Evolutionary conservation across 371 early-diverging fungal genomes (phyloP).

Genomic region (Phascolomyces articulosus): DNA sequence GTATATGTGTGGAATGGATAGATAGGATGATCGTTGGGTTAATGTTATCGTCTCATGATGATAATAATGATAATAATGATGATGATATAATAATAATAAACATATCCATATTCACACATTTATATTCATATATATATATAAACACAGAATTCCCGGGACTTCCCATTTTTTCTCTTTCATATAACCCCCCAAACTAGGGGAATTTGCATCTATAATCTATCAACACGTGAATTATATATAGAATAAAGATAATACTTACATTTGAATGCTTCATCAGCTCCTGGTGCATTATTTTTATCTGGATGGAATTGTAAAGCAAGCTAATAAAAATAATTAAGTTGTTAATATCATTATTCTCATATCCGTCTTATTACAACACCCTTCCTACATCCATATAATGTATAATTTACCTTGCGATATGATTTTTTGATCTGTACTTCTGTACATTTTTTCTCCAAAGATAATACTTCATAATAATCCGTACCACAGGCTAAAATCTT

Average conservation of each 20-base stretch:
- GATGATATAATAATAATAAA: not conserved
- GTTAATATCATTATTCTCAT: too few relatives aligned
- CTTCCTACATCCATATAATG: too few relatives aligned
- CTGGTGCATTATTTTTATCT: constrained; percentile 96
- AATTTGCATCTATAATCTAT: too few relatives aligned
- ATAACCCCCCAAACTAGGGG: too few relatives aligned
- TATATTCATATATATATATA: too few relatives aligned
- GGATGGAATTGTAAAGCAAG: constrained; percentile 98
- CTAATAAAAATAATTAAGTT: constrained; percentile 32
- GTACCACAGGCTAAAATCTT: constrained; percentile 68
- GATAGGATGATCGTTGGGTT: too few relatives aligned
- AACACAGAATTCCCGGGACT: too few relatives aligned
- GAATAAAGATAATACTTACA: constrained; percentile 39
- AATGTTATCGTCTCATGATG: not conserved
- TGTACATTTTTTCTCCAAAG: constrained; percentile 77
- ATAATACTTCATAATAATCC: constrained; percentile 92
- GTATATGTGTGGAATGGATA: too few relatives aligned
- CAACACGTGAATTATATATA: not conserved
- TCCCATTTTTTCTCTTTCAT: not conserved
- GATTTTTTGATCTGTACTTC: constrained; percentile 95
- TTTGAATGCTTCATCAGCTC: constrained; percentile 97
- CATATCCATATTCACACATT: too few relatives aligned
- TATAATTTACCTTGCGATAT: constrained; percentile 83
- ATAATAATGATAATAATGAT: not conserved
- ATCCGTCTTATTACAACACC: not conserved